Evolutionary conservation across 2,329 filamentous ascomycete species (phyloP), one percentile per base, ranked within the genome.

Genomic region (Colletotrichum liriopes): DNA sequence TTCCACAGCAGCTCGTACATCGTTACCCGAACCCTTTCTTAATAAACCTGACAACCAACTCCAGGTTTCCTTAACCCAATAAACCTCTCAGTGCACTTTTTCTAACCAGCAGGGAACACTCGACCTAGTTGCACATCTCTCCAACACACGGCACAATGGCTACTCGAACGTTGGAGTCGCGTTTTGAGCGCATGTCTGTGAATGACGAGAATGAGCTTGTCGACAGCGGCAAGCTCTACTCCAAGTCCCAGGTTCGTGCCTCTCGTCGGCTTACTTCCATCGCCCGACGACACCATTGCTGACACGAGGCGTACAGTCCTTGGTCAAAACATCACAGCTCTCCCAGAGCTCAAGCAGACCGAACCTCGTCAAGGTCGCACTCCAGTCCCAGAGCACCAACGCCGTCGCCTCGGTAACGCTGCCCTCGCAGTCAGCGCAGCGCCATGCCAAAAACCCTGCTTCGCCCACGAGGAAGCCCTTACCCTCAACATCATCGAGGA

Each of bases 171-270:
- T 87, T 98, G 58, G 96, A 98, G 85, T 87, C 93, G 83, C 93
- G 94, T 78, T 94, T 98, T 79, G 95, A 98, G 90, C 92, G 92
- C 82, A 90, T 98, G 84, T 93, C 93, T 26, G 94, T 98, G 74
- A 93, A 93, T 77, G 95, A 98, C 79, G 95, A 98, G 83, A 97
- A 96, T 79, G 92, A 94, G 71, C 83, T 86, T 41, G 84, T 84
- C 66, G 87, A 90, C 74, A 85, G 84, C 74, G 83, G 84, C 68
- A 87, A 87, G 74, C 75, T 81, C 35, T 92, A 93, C 81, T 86
- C 90, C 76, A 97, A 97, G 84, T 83, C 90, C 73, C 97, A 97
- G 91, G 95, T 96, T 86, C 69, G 80, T 74, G 39, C 26, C 39
- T 64, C 29, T 58, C 56, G 52, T 39, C 43, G 37, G 26, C 12